Evolutionary conservation across 768 basidiomycete species (phyloP), one percentile per base, ranked within the genome.

Genomic region (Steccherinum ochraceum): DNA sequence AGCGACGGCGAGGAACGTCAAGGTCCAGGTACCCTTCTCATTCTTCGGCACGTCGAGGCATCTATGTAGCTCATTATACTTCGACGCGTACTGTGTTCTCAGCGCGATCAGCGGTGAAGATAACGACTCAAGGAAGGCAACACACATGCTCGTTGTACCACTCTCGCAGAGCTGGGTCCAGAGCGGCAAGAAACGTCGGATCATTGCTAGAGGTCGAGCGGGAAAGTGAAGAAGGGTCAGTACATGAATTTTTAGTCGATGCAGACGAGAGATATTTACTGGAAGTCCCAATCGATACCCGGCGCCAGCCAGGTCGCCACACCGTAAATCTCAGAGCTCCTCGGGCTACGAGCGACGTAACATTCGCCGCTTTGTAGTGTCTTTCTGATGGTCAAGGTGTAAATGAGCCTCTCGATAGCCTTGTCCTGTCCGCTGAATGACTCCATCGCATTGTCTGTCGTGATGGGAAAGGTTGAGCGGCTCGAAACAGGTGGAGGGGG

Each of bases 111-210:
- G 20, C 24, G 24, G 47, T 5, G 40, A 26, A 20, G 12, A 20
- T 26, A 12, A n/a, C 44, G 24, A 25, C 16, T 20, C 30, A 19
- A 4, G 27, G 5, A 12, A 23, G 40, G 12, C 12, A 20, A 52
- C 51, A 4, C 20, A 56, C 55, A 21, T 56, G 55, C 13, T 52
- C 24, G 3, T 24, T 46, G 24, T 56, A 56, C 55, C 55, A 56
- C 40, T 56, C 51, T 18, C 40, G 51, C 25, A 51, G 25, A 5
- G 43, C 52, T 2, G 40, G 42, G 5, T 51, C 24, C 23, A 56
- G 45, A 11, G 12, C n/a, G 12, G 41, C 21, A 7, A 50, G 2
- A 40, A 56, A 56, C 19, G 35, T 5, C 13, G 42, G 4, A 26
- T 56, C 55, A n/a, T 52, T 51, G 27, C 55, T 56, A 45, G 3